Percentiles rank a stretch among this genome's conserved stretches.
These are phyloP conservation scores for Arthrobotrys megalospora DNA, from an alignment of 2,329 filamentous ascomycete species.

Conservation along the genomic window DNA sequence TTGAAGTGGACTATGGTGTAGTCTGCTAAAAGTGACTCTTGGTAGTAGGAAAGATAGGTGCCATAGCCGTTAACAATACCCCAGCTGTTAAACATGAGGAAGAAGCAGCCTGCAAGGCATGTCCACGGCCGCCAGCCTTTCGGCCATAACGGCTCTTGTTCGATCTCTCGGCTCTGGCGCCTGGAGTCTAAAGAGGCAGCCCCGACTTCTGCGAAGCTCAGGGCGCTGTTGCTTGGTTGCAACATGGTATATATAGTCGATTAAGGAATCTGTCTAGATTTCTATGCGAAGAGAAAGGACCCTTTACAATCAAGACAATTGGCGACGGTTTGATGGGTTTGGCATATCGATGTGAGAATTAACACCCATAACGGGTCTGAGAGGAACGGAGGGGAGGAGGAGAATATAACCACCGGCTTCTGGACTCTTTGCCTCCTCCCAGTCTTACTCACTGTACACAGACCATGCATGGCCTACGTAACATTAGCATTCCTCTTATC, in stretches of 20 bases:
- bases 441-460: conserved; percentile 1
- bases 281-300: conserved; percentile 7
- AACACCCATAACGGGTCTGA: conserved; percentile 17
- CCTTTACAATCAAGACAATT: conserved; percentile 22
- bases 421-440: conserved; percentile 3
- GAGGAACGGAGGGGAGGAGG: conserved; percentile 9
- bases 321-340: conserved; percentile 21
- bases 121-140: conserved; percentile 55
- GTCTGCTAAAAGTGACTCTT: conserved; percentile 33
- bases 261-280: conserved; percentile 10
- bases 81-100: conserved; percentile 61
- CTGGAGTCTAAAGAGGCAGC: conserved; percentile 26
- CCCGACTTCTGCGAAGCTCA: conserved; percentile 36
- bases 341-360: conserved; percentile 29
- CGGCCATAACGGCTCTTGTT: conserved; percentile 34
- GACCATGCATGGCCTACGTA: conserved; percentile 16
- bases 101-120: conserved; percentile 55
- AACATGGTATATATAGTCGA: conserved; percentile 20
- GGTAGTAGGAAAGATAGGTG: conserved; percentile 53
- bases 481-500: conserved; percentile 21
- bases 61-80: conserved; percentile 59
- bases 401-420: conserved; percentile 21
- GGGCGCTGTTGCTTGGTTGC: conserved; percentile 28
- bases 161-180: conserved; percentile 12
- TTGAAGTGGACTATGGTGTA: conserved; percentile 51